Evolutionary conservation across 2,329 filamentous ascomycete genomes (phyloP).

Genomic region (Leptographium lundbergii): DNA sequence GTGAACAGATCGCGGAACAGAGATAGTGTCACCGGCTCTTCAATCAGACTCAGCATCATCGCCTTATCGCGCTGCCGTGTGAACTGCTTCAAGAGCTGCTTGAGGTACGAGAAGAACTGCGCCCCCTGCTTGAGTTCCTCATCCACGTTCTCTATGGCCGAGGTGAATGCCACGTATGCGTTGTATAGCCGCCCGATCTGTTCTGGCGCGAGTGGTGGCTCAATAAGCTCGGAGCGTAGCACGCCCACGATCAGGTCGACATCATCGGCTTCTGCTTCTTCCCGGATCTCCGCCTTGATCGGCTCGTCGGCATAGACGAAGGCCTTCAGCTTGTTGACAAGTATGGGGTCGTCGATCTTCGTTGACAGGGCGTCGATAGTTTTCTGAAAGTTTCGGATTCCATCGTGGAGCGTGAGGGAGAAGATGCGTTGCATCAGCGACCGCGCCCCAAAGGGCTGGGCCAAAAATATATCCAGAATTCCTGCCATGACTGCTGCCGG

Average conservation of each 20-base stretch:
- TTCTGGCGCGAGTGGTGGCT: slow-evolving; percentile 55
- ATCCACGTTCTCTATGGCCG: slow-evolving; percentile 81
- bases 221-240: slow-evolving; percentile 63
- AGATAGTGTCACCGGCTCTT: slow-evolving; percentile 94
- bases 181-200: slow-evolving; percentile 85
- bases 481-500: slow-evolving; percentile 95
- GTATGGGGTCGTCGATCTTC: slow-evolving; percentile 70
- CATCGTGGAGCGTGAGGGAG: slow-evolving; percentile 78
- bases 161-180: slow-evolving; percentile 92
- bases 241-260: slow-evolving; percentile 81
- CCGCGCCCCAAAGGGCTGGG: slow-evolving; percentile 82
- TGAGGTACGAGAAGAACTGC: slow-evolving; percentile 85
- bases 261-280: slow-evolving; percentile 59
- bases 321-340: slow-evolving; percentile 68
- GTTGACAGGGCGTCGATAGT: slow-evolving; percentile 65
- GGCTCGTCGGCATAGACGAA: slow-evolving; percentile 67
- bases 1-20: slow-evolving; percentile 93
- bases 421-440: slow-evolving; percentile 93
- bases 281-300: slow-evolving; percentile 59
- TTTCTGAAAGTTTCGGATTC: slow-evolving; percentile 74
- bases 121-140: slow-evolving; percentile 81
- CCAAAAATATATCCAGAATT: slow-evolving; percentile 86
- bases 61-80: slow-evolving; percentile 86
- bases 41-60: slow-evolving; percentile 93
- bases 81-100: slow-evolving; percentile 86